Conservation (phyloP, 1,284 basidiomycete genomes). For the Papiliotrema nemorosa region DNA sequence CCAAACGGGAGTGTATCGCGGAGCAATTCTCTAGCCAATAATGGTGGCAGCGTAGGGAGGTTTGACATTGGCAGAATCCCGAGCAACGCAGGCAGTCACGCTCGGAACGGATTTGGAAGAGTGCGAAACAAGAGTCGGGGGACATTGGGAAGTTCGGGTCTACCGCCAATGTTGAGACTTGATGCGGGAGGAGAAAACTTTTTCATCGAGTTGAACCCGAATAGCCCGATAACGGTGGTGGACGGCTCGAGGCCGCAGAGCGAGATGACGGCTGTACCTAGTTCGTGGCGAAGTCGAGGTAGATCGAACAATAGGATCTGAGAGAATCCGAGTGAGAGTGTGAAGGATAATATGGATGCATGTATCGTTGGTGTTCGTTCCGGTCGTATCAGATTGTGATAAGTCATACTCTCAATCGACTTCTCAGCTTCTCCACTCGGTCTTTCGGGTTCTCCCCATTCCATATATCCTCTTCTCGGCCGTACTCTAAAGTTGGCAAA, state of each 20-base stretch:
- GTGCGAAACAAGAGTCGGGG: background rate
- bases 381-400: no score
- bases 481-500: slow-evolving; percentile 21
- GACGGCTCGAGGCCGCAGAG: background rate
- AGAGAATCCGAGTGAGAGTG: no score
- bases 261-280: background rate
- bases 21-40: no score
- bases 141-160: background rate
- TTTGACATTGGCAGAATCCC: background rate
- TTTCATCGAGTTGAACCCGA: slow-evolving; percentile 10
- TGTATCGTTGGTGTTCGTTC: no score
- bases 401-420: background rate
- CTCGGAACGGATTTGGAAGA: no score
- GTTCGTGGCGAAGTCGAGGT: background rate
- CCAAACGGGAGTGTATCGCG: slow-evolving; percentile 7
- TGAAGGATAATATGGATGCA: no score
- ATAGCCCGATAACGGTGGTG: slow-evolving; percentile 7
- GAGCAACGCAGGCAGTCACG: no score
- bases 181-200: slow-evolving; percentile 2
- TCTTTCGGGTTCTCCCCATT: slow-evolving; percentile 26
- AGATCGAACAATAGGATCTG: no score
- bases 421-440: slow-evolving; percentile 16
- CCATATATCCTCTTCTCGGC: slow-evolving; percentile 28
- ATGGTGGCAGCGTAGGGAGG: background rate
- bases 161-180: background rate